Percentiles rank a stretch among this genome's conserved stretches.
These are phyloP conservation scores for Tuber borchii DNA, from an alignment of 495 filamentous ascomycete species.

Conservation along the genomic window DNA sequence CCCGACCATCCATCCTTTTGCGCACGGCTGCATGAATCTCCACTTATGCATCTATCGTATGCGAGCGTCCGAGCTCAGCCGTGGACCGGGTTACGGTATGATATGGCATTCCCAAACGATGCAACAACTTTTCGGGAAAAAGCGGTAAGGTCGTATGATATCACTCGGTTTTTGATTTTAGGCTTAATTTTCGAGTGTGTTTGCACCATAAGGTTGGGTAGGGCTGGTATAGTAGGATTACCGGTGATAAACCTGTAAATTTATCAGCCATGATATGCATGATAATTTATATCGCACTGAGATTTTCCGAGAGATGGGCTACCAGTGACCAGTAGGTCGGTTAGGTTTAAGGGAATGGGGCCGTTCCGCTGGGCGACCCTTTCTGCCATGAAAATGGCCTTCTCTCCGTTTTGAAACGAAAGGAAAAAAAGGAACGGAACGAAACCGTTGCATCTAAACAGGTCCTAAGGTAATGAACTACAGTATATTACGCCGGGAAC, in stretches of 20 bases:
- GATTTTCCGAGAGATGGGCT: background rate
- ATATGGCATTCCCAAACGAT: background rate
- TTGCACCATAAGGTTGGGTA: background rate
- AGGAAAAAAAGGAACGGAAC: too few species aligned
- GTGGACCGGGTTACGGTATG: background rate
- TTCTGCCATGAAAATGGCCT: too few species aligned
- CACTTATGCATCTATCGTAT: background rate
- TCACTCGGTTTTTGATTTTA: background rate
- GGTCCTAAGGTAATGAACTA: too few species aligned
- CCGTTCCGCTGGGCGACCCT: too few species aligned
- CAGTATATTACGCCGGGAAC: too few species aligned
- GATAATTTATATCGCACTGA: background rate
- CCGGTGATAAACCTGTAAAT: background rate
- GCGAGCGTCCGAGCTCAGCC: background rate
- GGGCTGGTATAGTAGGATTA: background rate
- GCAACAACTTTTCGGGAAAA: background rate
- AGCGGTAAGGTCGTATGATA: background rate
- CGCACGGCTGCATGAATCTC: background rate
- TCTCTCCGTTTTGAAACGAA: too few species aligned
- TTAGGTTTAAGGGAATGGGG: background rate
- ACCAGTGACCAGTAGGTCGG: too few species aligned
- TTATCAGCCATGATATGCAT: background rate
- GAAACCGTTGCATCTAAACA: too few species aligned
- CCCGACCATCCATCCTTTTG: background rate
- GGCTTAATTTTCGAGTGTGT: background rate